Evolutionary conservation across 345 rosid genomes (phyloP), one percentile per base, ranked within the genome.

Genomic region (Reutealis trisperma): DNA sequence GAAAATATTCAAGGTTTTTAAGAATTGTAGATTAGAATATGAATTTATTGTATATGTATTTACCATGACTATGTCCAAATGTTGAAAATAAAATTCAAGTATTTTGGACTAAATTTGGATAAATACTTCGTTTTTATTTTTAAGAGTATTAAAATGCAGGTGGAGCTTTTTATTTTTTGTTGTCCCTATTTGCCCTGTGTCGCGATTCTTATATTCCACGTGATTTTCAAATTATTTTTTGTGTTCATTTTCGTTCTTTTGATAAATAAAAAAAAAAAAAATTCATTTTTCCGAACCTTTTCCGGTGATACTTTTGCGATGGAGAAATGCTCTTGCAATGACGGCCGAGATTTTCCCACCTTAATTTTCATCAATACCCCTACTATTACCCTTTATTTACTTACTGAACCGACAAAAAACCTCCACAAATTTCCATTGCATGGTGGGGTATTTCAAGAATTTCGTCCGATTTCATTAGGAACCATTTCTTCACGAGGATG

Each of bases 401-500:
- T 3, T 6, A 18, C 60, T 44, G 11, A 19, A 30, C 72, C 67
- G 4, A 10, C 15, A 16, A 54, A 37, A 55, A 6, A 30, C 67
- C 22, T 0, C 32, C 27, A 19, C 16, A 55, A 49, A 25, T 68
- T 14, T n/a, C n/a, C 8, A 4, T 1, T 52, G 52, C 82, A 19
- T 22, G 75, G 60, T 42, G 79, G 70, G 77, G 63, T 37, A 72
- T 25, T 18, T 32, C 21, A 42, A 51, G 25, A 49, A 76, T n/a
- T 63, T 9, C 52, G 8, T 1, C 2, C 13, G 24, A 54, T 69
- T 16, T 22, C 10, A 12, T 2, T 18, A 22, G 30, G 12, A 49
- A 52, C 47, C 8, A 44, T 34, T 30, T 44, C 21, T 24, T 49
- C 49, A 37, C 65, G 80, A 78, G 85, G 92, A 88, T 79, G 90